Conservation (phyloP, 305 asterid genomes). For the Fraxinus baroniana region DNA sequence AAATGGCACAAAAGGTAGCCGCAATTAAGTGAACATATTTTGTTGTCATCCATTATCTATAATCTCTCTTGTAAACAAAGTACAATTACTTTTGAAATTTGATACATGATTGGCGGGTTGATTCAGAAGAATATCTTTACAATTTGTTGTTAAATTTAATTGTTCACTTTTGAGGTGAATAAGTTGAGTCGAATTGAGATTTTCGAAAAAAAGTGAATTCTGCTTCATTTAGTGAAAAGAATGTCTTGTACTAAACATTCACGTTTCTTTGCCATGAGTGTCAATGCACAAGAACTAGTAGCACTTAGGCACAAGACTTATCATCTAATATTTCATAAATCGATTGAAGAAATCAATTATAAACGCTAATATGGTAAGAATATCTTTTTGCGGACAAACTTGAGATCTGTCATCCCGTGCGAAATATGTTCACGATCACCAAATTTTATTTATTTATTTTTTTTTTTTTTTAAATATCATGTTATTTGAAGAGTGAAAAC, state of each 20-base stretch:
- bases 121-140: background rate
- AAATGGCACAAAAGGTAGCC: constrained; percentile 3
- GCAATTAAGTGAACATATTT: constrained; percentile 18
- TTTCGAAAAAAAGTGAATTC: background rate
- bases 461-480: background rate
- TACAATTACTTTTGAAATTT: background rate
- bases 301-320: background rate
- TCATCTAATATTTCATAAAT: background rate
- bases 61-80: background rate
- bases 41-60: background rate
- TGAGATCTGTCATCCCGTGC: background rate
- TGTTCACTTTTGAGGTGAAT: background rate
- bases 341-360: background rate
- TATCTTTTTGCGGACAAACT: background rate
- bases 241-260: background rate
- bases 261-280: background rate
- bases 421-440: background rate
- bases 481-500: background rate
- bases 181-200: background rate
- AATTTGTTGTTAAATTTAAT: background rate
- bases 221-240: background rate
- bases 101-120: background rate
- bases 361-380: background rate
- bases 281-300: background rate
- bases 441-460: too few relatives aligned